These are phyloP conservation scores for Hebeloma cylindrosporum DNA, from an alignment of 768 basidiomycete genomes.

Conservation along the genomic window DNA sequence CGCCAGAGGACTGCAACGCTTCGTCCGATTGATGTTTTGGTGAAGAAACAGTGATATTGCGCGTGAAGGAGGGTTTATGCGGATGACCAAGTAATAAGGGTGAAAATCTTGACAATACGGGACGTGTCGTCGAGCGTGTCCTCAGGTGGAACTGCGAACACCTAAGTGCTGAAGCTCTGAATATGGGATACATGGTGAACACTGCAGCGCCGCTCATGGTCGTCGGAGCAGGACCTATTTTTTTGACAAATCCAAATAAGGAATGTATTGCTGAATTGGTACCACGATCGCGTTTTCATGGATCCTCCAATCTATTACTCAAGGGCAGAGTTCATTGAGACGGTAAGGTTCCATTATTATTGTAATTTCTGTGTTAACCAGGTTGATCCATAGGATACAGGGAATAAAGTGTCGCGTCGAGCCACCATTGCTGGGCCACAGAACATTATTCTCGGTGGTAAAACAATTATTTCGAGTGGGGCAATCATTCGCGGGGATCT, in stretches of 20 bases:
- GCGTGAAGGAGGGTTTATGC: constrained; percentile 7
- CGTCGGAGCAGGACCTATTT: too few species aligned
- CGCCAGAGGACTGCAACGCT: constrained; percentile 2
- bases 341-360: constrained; percentile 43
- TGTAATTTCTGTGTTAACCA: neutral
- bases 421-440: constrained; percentile 91
- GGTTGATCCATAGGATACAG: constrained; percentile 67
- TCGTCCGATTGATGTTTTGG: constrained; percentile 14
- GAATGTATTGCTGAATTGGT: constrained; percentile 16
- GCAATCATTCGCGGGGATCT: constrained; percentile 95
- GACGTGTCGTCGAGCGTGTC: neutral
- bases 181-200: too few species aligned
- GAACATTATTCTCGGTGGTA: constrained; percentile 96
- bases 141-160: too few species aligned
- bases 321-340: constrained; percentile 86
- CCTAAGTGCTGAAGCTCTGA: too few species aligned
- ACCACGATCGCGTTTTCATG: constrained; percentile 38
- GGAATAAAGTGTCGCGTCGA: constrained; percentile 92
- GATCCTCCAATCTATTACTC: constrained; percentile 78
- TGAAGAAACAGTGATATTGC: constrained; percentile 16
- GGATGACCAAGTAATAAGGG: neutral
- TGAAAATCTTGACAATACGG: neutral
- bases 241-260: constrained; percentile 8
- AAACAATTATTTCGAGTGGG: constrained; percentile 89
- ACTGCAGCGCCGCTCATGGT: too few species aligned